Evolutionary conservation across 768 basidiomycete genomes (phyloP), one percentile per base, ranked within the genome.

Genomic region (Pluteus cervinus): DNA sequence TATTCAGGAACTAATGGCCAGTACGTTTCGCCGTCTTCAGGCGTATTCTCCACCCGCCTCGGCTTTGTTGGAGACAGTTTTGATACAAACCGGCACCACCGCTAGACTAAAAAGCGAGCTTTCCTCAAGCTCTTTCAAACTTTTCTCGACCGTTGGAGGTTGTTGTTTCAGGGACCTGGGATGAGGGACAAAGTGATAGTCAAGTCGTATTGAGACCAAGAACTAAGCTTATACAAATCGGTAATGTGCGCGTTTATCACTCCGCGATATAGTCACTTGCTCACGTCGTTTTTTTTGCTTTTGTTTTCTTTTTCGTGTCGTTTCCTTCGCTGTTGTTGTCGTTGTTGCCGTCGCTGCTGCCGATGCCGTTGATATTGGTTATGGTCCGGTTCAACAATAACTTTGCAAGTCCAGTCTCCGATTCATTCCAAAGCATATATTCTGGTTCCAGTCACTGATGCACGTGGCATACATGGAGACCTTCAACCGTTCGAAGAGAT

Each of bases 331-430:
- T 25, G 24, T 28, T 21, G 12, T 40, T 15, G 12, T n/a, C n/a
- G 17, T 20, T 15, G 9, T 11, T 17, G 29, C 30, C 31, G 12
- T 29, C 29, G 11, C 11, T 10, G 15, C 4, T 25, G 30, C 34
- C 4, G 17, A 21, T 41, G 35, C 29, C n/a, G n/a, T n/a, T n/a
- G n/a, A 33, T 36, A 33, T 17, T 43, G 45, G 45, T 22, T 22
- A 5, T 20, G 14, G n/a, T 11, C 36, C 35, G 30, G 46, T 48
- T 45, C 53, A n/a, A 43, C 62, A 86, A 84, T 47, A 83, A 81
- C 49, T 69, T 88, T 16, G 63, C 75, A 5, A 82, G 77, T 47
- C 87, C 86, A 0, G 86, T 87, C 51, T 79, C 82, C 1, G 87
- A 90, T 49, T 80, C 75, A 10, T 57, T 65, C 1, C 53, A 80